These are phyloP conservation scores for Grigorovia transvaalensis DNA, from an alignment of 805 yeast species.

Conservation along the genomic window DNA sequence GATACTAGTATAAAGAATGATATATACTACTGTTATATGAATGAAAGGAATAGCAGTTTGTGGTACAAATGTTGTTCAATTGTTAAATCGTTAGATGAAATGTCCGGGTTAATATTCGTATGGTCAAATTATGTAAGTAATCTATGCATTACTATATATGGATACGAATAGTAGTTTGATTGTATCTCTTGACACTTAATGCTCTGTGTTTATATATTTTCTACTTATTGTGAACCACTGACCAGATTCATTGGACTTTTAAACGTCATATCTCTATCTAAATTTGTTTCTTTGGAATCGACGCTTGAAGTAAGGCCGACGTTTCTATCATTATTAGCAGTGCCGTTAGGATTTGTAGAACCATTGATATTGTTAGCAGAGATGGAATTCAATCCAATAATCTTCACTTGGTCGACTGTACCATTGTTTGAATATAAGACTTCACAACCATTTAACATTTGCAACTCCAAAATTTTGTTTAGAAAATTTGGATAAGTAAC, in stretches of 20 bases:
- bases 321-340: background rate
- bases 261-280: background rate
- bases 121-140: background rate
- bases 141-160: background rate
- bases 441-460: conserved; percentile 14
- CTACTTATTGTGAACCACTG: background rate
- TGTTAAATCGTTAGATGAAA: too few species aligned
- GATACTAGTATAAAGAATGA: background rate
- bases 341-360: background rate
- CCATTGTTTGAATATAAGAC: conserved; percentile 15
- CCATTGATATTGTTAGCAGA: background rate
- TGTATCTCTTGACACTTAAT: background rate
- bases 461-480: conserved; percentile 15
- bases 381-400: conserved; percentile 1
- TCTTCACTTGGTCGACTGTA: conserved; percentile 17
- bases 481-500: conserved; percentile 15
- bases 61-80: background rate
- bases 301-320: background rate
- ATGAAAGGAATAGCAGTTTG: background rate
- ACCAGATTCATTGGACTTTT: background rate
- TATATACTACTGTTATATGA: too few species aligned
- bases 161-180: background rate
- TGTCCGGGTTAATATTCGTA: background rate
- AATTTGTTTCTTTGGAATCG: background rate
- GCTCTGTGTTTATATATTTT: background rate